phyloP scores from a whole-genome alignment of 768 basidiomycete genomes.

The Lentinula raphanica region DNA sequence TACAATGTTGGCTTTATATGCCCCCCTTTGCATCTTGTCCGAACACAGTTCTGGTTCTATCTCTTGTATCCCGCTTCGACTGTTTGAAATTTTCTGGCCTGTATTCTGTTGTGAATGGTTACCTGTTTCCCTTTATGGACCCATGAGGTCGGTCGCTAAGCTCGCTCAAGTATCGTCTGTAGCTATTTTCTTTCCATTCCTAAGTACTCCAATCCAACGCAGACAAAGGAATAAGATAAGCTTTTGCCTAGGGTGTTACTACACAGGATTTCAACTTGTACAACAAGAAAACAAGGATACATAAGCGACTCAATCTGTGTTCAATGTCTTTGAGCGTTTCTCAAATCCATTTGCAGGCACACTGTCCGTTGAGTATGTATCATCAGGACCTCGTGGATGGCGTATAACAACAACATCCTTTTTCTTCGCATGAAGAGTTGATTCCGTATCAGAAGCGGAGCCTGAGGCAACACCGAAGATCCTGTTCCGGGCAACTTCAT shows the following conservation, averaged over 20 bases:
- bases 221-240: too few relatives aligned
- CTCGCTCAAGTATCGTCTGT: too few relatives aligned
- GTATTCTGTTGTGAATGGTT: neutral
- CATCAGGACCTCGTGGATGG: conserved; percentile 27
- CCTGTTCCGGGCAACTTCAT: conserved; percentile 66
- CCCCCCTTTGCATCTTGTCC: neutral
- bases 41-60: neutral
- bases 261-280: neutral
- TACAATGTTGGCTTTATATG: neutral
- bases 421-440: neutral
- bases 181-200: too few relatives aligned
- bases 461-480: conserved; percentile 47
- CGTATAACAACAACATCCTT: conserved; percentile 18
- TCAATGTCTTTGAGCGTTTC: neutral
- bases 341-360: conserved; percentile 22
- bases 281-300: neutral
- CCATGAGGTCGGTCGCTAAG: too few relatives aligned
- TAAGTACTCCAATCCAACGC: too few relatives aligned
- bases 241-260: too few relatives aligned
- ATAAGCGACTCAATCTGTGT: too few relatives aligned
- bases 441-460: conserved; percentile 2
- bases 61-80: neutral
- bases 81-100: neutral
- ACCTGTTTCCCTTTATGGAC: too few relatives aligned
- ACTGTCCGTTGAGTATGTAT: conserved; percentile 1